A percentile compares a stretch with the other conserved stretches of the same genome.
Conservation (phyloP, 345 rosid genomes). For the Durio zibethinus region DNA sequence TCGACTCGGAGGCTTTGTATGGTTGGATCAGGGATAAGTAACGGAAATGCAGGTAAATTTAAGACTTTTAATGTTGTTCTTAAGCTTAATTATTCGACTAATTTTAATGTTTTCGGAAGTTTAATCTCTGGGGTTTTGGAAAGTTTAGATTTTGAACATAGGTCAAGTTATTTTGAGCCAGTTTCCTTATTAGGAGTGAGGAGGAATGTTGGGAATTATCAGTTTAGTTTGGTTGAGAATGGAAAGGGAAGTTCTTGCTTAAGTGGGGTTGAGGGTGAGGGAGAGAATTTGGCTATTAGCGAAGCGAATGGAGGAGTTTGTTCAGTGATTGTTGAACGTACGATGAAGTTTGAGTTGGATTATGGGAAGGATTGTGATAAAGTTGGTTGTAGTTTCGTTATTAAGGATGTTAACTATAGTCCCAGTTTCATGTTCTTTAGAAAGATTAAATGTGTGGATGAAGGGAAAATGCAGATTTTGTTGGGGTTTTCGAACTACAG, state of each 20-base stretch:
- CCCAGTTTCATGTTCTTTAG: constrained; percentile 44
- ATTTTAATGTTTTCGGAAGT: constrained; percentile 43
- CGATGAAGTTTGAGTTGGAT: constrained; percentile 40
- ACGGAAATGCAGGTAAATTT: constrained; percentile 28
- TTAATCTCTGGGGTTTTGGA: constrained; percentile 63
- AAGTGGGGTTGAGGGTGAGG: constrained; percentile 21
- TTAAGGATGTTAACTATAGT: constrained; percentile 18
- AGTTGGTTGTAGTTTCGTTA: constrained; percentile 45
- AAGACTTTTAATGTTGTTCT: constrained; percentile 43
- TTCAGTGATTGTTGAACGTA: constrained; percentile 28
- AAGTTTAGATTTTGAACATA: constrained; percentile 33
- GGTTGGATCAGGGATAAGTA: constrained; percentile 64
- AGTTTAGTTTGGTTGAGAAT: constrained; percentile 43
- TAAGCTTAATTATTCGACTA: constrained; percentile 52
- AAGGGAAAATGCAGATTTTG: constrained; percentile 38
- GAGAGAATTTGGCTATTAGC: constrained; percentile 33
- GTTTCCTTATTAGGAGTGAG: constrained; percentile 59
- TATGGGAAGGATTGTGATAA: constrained; percentile 43
- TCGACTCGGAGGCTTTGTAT: constrained; percentile 71
- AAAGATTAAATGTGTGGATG: constrained; percentile 39
- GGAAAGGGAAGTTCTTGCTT: constrained; percentile 30
- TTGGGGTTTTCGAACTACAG: constrained; percentile 41
- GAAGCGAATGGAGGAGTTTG: constrained; percentile 38
- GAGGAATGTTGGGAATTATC: constrained; percentile 40
- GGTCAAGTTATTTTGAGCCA: constrained; percentile 41